Evolutionary conservation across 108 stramenopile species (phyloP).

Genomic region (Conticribra guillardii): DNA sequence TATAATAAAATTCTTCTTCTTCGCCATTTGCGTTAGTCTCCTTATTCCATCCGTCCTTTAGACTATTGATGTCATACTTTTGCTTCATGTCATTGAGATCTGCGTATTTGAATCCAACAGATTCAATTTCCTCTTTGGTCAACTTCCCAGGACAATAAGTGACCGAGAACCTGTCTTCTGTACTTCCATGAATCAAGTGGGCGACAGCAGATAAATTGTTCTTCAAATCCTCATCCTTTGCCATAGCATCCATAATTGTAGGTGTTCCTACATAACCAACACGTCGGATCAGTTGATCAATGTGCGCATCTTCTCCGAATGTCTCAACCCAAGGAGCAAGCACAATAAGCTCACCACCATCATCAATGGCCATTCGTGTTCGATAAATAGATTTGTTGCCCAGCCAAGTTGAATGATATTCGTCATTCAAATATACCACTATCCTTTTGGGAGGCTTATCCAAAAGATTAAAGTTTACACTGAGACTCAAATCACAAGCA

Average conservation of each 20-base stretch:
- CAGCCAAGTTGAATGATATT: constrained; percentile 96
- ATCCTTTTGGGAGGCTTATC: constrained; percentile 78
- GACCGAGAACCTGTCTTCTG: constrained; percentile 91
- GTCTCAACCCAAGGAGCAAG: constrained; percentile 88
- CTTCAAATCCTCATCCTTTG: constrained; percentile 74
- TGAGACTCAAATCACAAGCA: constrained; percentile 87
- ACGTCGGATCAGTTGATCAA: constrained; percentile 89
- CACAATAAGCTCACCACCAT: constrained; percentile 91
- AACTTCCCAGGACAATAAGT: constrained; percentile 94
- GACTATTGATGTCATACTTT: constrained; percentile 61
- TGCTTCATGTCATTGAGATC: constrained; percentile 68
- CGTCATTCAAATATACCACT: constrained; percentile 89
- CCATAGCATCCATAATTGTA: constrained; percentile 79
- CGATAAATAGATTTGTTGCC: constrained; percentile 96
- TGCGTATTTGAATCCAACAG: constrained; percentile 85
- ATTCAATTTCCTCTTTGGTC: constrained; percentile 81
- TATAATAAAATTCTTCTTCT: constrained; percentile 88
- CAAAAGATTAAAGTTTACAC: constrained; percentile 91
- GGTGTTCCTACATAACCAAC: constrained; percentile 94
- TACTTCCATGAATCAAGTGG: constrained; percentile 94
- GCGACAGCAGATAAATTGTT: constrained; percentile 92
- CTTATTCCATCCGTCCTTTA: constrained; percentile 89
- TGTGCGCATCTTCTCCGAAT: constrained; percentile 91
- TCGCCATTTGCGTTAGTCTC: constrained; percentile 41
- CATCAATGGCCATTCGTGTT: constrained; percentile 95